These are phyloP conservation scores for Colletotrichum magnum DNA, from an alignment of 2,329 filamentous ascomycete genomes.

Conservation along the genomic window DNA sequence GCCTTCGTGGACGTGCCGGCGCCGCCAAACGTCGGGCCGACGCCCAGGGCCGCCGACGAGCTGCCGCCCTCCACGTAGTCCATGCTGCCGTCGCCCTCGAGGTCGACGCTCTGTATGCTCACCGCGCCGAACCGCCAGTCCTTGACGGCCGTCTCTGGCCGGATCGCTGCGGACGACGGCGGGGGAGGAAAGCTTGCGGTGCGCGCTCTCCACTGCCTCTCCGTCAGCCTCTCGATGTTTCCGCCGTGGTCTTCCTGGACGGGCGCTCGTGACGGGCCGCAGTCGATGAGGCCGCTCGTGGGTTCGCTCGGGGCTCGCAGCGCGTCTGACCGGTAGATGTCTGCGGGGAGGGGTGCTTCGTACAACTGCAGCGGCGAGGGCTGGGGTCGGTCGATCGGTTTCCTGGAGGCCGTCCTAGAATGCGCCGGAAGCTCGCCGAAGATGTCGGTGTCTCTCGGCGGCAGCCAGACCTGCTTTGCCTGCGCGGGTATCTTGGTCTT, in stretches of 20 bases:
- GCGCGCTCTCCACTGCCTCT: slow-evolving; percentile 57
- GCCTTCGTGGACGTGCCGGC: slow-evolving; percentile 87
- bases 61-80: slow-evolving; percentile 55
- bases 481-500: slow-evolving; percentile 25
- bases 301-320: not conserved
- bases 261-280: slow-evolving; percentile 58
- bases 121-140: slow-evolving; percentile 91
- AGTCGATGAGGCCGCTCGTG: slow-evolving; percentile 61
- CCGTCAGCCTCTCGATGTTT: slow-evolving; percentile 55
- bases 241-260: slow-evolving; percentile 47
- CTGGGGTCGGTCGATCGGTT: slow-evolving; percentile 25
- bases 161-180: slow-evolving; percentile 59
- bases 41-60: slow-evolving; percentile 64
- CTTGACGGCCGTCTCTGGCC: slow-evolving; percentile 62
- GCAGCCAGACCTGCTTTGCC: slow-evolving; percentile 62
- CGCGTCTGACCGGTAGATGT: slow-evolving; percentile 23
- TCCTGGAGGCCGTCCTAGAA: slow-evolving; percentile 47
- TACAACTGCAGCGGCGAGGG: slow-evolving; percentile 36
- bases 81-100: slow-evolving; percentile 55
- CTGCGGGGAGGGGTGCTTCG: slow-evolving; percentile 32
- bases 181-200: slow-evolving; percentile 60
- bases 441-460: slow-evolving; percentile 62
- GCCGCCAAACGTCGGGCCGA: slow-evolving; percentile 69
- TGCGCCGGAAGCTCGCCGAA: slow-evolving; percentile 71
- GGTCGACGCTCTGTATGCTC: slow-evolving; percentile 85